phyloP scores from a whole-genome alignment of 2,329 filamentous ascomycete species.

The Scleromitrula shiraiana region DNA sequence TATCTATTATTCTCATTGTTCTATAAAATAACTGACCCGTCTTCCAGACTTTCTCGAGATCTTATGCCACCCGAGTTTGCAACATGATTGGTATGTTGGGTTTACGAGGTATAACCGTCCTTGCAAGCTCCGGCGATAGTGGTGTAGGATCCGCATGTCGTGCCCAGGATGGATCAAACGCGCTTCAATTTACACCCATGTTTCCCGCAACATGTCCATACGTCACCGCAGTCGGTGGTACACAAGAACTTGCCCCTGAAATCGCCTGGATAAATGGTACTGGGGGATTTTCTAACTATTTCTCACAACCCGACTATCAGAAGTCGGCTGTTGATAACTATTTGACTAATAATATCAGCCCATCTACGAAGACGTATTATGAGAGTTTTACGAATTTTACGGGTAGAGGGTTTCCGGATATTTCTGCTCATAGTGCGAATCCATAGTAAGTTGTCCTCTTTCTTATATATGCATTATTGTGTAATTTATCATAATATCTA shows the following conservation, averaged over 20 bases:
- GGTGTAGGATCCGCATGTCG: constrained; percentile 40
- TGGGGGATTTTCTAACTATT: constrained; percentile 47
- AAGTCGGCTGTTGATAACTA: constrained; percentile 35
- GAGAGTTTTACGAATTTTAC: constrained; percentile 35
- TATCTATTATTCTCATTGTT: not conserved
- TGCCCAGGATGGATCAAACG: constrained; percentile 48
- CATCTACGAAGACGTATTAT: constrained; percentile 37
- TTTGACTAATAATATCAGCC: constrained; percentile 25
- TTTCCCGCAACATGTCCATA: constrained; percentile 44
- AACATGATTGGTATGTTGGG: constrained; percentile 44
- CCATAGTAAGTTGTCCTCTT: constrained; percentile 10
- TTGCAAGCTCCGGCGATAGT: constrained; percentile 45
- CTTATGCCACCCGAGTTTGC: constrained; percentile 47
- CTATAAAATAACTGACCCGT: not conserved
- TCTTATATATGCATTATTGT: not conserved
- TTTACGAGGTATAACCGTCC: constrained; percentile 43
- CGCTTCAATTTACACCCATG: constrained; percentile 42
- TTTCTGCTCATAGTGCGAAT: constrained; percentile 32
- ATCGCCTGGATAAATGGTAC: constrained; percentile 38
- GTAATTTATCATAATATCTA: not conserved
- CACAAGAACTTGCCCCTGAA: constrained; percentile 25
- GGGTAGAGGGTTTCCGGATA: constrained; percentile 43
- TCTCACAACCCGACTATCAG: constrained; percentile 40
- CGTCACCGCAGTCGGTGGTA: constrained; percentile 23
- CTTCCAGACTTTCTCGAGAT: constrained; percentile 38